Evolutionary conservation across 2,329 filamentous ascomycete species (phyloP).

Genomic region (Claviceps spartinae): DNA sequence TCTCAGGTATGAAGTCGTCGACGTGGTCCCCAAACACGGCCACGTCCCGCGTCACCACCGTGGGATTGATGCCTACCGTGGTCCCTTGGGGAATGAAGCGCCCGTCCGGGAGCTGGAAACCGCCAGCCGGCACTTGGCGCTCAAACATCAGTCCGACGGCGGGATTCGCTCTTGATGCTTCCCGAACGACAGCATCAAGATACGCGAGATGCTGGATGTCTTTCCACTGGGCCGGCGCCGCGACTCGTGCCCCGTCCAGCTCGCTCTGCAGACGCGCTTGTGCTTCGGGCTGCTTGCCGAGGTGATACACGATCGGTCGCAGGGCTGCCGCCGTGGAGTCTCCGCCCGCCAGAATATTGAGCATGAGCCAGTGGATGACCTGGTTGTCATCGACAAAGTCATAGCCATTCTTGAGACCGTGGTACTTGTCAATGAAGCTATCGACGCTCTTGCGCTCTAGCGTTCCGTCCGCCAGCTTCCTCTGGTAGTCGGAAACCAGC

Average conservation of each 20-base stretch:
- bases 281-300: constrained; percentile 18
- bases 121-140: constrained; percentile 31
- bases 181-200: constrained; percentile 37
- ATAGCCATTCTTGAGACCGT: constrained; percentile 13
- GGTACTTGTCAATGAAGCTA: constrained; percentile 10
- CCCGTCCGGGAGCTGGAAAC: constrained; percentile 22
- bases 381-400: constrained; percentile 21
- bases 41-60: constrained; percentile 24
- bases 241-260: constrained; percentile 19
- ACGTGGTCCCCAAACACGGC: constrained; percentile 30
- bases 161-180: constrained; percentile 35
- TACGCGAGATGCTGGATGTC: constrained; percentile 23
- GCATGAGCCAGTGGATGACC: constrained; percentile 9
- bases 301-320: constrained; percentile 22
- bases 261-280: constrained; percentile 21
- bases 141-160: constrained; percentile 33
- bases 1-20: constrained; percentile 30
- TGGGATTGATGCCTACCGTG: constrained; percentile 28
- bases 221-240: constrained; percentile 8
- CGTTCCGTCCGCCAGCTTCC: constrained; percentile 5
- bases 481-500: constrained; percentile 10
- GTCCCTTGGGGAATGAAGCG: constrained; percentile 21
- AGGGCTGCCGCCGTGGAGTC: constrained; percentile 24
- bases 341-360: constrained; percentile 18
- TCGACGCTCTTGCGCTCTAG: constrained; percentile 12